Evolutionary conservation across 306 rosid species (phyloP).

Genomic region (Cucurbita moschata): DNA sequence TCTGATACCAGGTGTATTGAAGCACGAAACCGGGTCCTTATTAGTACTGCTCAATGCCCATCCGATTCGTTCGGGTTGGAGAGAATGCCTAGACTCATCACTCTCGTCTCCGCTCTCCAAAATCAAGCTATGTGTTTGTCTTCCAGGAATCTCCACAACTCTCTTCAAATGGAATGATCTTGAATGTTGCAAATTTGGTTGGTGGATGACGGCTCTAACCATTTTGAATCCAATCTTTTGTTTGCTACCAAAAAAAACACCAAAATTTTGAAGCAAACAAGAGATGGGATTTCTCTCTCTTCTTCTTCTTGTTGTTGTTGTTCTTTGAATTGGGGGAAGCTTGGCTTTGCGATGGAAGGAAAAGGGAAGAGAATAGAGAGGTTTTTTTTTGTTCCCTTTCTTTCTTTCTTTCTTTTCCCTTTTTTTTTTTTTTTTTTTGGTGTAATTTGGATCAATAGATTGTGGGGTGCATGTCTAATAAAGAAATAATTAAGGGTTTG

Average conservation of each 20-base stretch:
- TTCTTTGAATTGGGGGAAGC: not conserved
- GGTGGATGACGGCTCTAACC: constrained; percentile 45
- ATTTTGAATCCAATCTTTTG: constrained; percentile 18
- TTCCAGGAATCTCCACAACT: constrained; percentile 53
- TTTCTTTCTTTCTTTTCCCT: not conserved
- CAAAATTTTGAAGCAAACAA: not conserved
- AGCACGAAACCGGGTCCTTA: constrained; percentile 9
- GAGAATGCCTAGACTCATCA: constrained; percentile 8
- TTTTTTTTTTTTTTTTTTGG: no score
- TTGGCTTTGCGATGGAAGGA: not conserved
- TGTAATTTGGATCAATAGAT: not conserved
- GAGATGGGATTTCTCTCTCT: not conserved
- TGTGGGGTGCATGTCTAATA: constrained; percentile 23
- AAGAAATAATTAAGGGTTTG: constrained; percentile 10
- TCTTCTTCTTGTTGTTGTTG: not conserved
- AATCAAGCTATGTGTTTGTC: constrained; percentile 32
- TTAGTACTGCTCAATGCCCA: not conserved
- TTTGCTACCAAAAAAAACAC: not conserved
- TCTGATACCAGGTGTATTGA: constrained; percentile 8
- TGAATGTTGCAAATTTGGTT: constrained; percentile 38
- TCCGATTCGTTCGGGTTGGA: constrained; percentile 14
- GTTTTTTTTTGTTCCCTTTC: not conserved
- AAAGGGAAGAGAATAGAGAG: not conserved
- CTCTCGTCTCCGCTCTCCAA: constrained; percentile 30
- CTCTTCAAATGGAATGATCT: constrained; percentile 54